These are phyloP conservation scores for Diophrys sp. DNA, from an alignment of 73 alveolate species.

Conservation along the genomic window DNA sequence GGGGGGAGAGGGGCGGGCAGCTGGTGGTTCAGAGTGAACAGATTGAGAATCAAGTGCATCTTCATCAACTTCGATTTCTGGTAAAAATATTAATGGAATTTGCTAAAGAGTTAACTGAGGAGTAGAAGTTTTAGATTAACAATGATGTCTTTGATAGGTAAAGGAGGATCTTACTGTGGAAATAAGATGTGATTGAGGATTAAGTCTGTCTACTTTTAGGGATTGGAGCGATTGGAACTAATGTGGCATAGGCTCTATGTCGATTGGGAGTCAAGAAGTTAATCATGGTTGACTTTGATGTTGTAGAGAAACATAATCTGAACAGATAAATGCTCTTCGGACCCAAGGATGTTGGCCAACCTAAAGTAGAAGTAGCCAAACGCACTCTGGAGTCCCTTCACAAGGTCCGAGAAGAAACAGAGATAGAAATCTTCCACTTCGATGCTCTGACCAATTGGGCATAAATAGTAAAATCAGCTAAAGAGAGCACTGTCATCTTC, in stretches of 20 bases:
- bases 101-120: not conserved
- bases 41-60: no score
- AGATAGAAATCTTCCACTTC: conserved; percentile 55
- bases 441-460: conserved; percentile 70
- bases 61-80: no score
- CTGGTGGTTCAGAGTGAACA: no score
- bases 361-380: conserved; percentile 66
- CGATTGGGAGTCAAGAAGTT: conserved; percentile 74
- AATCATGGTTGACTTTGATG: conserved; percentile 69
- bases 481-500: conserved; percentile 65
- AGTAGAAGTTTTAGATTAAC: not conserved
- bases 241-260: conserved; percentile 58
- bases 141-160: conserved; percentile 40
- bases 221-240: conserved; percentile 79
- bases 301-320: conserved; percentile 68
- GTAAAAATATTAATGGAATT: not conserved
- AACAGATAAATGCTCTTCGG: conserved; percentile 66
- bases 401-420: conserved; percentile 30
- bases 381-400: conserved; percentile 48
- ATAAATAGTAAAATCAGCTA: conserved; percentile 54
- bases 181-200: conserved; percentile 9
- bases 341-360: conserved; percentile 64
- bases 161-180: conserved; percentile 24
- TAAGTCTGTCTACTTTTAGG: conserved; percentile 58
- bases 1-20: no score